Conservation (phyloP, 345 rosid species). For the Camelina neglecta region DNA sequence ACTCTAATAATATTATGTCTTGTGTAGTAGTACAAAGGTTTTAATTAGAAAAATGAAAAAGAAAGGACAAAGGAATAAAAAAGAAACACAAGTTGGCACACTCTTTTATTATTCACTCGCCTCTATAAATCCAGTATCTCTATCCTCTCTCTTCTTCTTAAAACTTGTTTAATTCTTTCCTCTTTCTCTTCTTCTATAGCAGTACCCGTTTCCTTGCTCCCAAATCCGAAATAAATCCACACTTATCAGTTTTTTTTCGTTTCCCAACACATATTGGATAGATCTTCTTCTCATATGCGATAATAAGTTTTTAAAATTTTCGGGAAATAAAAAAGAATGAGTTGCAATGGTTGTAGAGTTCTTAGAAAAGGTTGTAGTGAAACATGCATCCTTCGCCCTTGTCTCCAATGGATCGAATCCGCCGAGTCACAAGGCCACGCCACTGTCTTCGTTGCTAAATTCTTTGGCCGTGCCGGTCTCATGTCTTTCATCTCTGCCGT, state of each 20-base stretch:
- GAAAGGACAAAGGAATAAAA: slow-evolving; percentile 43
- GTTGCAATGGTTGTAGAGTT: slow-evolving; percentile 98
- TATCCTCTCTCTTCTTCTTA: slow-evolving; percentile 26
- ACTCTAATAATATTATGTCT: background rate
- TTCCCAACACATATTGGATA: slow-evolving; percentile 12
- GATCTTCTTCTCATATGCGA: background rate
- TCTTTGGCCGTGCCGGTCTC: slow-evolving; percentile 98
- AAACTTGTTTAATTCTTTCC: slow-evolving; percentile 3
- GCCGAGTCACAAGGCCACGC: slow-evolving; percentile 96
- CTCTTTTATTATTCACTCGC: slow-evolving; percentile 40
- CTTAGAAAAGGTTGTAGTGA: slow-evolving; percentile 96
- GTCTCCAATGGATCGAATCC: slow-evolving; percentile 87
- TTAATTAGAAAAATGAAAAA: slow-evolving; percentile 1
- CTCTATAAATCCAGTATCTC: slow-evolving; percentile 35
- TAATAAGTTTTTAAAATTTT: background rate
- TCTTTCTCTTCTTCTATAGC: slow-evolving; percentile 7
- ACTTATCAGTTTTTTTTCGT: background rate
- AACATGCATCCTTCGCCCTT: slow-evolving; percentile 85
- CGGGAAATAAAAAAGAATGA: slow-evolving; percentile 33
- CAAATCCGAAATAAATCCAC: background rate
- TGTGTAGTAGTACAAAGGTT: slow-evolving; percentile 13
- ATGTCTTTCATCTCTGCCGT: slow-evolving; percentile 96
- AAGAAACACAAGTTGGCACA: slow-evolving; percentile 46
- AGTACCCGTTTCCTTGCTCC: slow-evolving; percentile 10
- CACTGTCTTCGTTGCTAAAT: slow-evolving; percentile 93